Evolutionary conservation across 352 stramenopile species (phyloP).

Genomic region (Hyaloperonospora arabidopsidis): DNA sequence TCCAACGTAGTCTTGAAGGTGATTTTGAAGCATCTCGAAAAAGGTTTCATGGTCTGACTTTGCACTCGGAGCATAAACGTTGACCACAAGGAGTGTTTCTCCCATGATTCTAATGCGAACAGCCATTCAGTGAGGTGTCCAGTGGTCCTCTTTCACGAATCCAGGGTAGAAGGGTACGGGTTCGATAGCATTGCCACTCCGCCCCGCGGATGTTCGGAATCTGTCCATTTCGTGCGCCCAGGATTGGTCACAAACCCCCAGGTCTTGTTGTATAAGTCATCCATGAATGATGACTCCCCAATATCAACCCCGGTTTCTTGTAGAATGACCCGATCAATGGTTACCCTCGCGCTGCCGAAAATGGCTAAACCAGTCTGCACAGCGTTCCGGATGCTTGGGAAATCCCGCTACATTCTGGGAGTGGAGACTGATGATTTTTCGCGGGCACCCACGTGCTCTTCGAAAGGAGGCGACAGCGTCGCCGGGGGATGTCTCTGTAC

Average conservation of each 20-base stretch:
- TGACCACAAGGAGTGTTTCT: neutral
- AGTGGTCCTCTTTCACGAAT: neutral
- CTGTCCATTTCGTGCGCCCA: neutral
- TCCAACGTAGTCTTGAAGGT: neutral
- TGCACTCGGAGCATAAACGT: neutral
- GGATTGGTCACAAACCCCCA: neutral
- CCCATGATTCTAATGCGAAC: neutral
- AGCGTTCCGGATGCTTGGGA: neutral
- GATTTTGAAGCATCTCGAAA: neutral
- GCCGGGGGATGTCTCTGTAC: neutral
- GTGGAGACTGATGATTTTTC: neutral
- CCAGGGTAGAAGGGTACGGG: neutral
- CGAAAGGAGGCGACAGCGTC: neutral
- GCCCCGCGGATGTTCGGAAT: neutral
- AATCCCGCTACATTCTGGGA: neutral
- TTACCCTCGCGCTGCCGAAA: neutral
- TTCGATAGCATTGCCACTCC: neutral
- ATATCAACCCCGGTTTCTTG: neutral
- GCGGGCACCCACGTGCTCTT: neutral
- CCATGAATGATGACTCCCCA: neutral
- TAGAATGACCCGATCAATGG: neutral
- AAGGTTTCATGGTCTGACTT: neutral
- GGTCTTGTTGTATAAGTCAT: neutral
- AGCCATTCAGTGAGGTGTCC: neutral
- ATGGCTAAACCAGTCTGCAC: neutral